A percentile compares a stretch with the other conserved stretches of the same genome.
These are phyloP conservation scores for Asparagopsis taxiformis DNA, from an alignment of 31 red algal genomes.

Conservation along the genomic window DNA sequence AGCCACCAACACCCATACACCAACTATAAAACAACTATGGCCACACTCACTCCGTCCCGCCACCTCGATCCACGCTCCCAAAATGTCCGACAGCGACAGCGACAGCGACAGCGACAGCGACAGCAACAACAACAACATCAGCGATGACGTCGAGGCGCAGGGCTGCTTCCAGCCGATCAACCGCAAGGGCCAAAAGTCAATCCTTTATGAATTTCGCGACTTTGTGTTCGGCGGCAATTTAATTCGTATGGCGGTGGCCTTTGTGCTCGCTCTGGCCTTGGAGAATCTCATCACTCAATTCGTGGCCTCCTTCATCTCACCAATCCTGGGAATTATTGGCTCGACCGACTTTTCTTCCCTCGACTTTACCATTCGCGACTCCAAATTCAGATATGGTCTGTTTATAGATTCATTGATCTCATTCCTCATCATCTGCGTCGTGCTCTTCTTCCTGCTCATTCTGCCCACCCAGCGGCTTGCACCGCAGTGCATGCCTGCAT, in stretches of 20 bases:
- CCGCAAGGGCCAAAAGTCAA: slow-evolving; percentile 16
- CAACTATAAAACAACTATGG: no score
- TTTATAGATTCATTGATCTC: slow-evolving; percentile 52
- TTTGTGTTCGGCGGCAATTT: slow-evolving; percentile 65
- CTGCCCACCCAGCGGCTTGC: slow-evolving; percentile 48
- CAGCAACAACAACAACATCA: not conserved
- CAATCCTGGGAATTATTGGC: slow-evolving; percentile 59
- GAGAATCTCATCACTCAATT: slow-evolving; percentile 36
- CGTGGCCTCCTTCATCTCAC: slow-evolving; percentile 55
- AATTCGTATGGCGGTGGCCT: slow-evolving; percentile 54
- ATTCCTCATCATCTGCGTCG: slow-evolving; percentile 33
- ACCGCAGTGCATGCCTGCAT: slow-evolving; percentile 30
- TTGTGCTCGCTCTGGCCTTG: slow-evolving; percentile 44
- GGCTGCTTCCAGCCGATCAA: not conserved
- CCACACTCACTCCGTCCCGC: no score
- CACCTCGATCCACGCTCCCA: no score
- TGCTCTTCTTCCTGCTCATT: slow-evolving; percentile 60
- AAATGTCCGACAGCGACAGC: no score
- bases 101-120: no score
- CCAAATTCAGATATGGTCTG: slow-evolving; percentile 49
- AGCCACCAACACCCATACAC: no score
- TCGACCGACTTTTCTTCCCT: slow-evolving; percentile 17
- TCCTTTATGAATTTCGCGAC: slow-evolving; percentile 43
- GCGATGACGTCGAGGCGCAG: not conserved
- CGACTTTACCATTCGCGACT: slow-evolving; percentile 37